These are phyloP conservation scores for Breviolum minutum DNA, from an alignment of 73 alveolate genomes.

Conservation along the genomic window DNA sequence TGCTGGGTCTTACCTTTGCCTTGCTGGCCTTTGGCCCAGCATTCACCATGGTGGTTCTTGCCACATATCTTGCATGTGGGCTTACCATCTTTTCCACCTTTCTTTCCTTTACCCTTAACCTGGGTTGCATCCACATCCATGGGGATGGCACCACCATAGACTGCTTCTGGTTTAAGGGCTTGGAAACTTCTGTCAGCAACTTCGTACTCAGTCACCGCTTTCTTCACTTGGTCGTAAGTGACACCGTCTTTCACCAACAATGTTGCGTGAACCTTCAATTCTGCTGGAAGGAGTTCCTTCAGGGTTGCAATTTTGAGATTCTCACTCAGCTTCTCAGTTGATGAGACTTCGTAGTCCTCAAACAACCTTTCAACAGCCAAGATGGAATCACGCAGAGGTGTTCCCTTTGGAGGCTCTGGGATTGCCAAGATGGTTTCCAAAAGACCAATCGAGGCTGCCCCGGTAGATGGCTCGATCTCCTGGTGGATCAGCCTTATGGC, in stretches of 20 bases:
- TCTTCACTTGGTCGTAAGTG: not conserved
- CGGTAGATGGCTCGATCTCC: no score
- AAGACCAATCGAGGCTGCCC: no score
- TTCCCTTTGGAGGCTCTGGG: no score
- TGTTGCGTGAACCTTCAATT: not conserved
- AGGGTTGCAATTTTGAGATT: no score
- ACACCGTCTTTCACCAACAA: not conserved
- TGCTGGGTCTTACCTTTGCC: no score
- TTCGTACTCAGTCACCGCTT: not conserved
- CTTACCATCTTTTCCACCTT: not conserved
- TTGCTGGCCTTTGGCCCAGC: no score
- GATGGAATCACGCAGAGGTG: no score
- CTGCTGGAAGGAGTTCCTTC: not conserved
- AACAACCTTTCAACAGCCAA: no score
- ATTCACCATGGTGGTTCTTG: slow-evolving; percentile 5
- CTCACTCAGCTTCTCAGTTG: not conserved
- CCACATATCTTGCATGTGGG: not conserved
- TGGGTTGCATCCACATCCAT: not conserved
- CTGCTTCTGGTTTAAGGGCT: not conserved
- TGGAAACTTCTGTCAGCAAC: not conserved
- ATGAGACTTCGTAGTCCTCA: not conserved
- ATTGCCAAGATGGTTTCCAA: no score
- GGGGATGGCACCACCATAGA: not conserved
- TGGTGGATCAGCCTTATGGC: no score
- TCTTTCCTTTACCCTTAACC: not conserved